A percentile compares a stretch with the other conserved stretches of the same genome.
Evolutionary conservation across 1,284 basidiomycete genomes (phyloP).

Genomic region (Lentinula novae-zelandiae): DNA sequence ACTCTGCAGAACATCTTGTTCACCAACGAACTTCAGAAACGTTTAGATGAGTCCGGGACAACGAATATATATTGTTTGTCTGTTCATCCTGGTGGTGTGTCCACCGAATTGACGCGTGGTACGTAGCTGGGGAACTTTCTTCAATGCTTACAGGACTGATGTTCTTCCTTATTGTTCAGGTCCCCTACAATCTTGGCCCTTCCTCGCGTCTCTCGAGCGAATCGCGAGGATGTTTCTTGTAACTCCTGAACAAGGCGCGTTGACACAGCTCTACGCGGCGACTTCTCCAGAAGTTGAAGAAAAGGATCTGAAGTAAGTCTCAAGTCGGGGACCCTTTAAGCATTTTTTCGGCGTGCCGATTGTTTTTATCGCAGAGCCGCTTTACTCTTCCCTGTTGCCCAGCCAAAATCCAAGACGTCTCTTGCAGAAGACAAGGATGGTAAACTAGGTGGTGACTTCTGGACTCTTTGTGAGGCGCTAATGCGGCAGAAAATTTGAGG

Average conservation of each 20-base stretch:
- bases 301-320: conserved; percentile 19
- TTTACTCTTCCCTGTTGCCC: background rate
- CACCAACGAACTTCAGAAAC: conserved; percentile 6
- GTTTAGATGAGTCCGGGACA: background rate
- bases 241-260: conserved; percentile 12
- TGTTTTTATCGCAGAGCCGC: background rate
- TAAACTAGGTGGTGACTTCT: conserved; percentile 1
- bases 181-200: conserved; percentile 1
- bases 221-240: background rate
- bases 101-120: background rate
- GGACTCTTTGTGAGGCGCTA: conserved; percentile 3
- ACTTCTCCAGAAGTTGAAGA: conserved; percentile 17
- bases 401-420: background rate
- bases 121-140: background rate
- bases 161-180: background rate
- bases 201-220: background rate
- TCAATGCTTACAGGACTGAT: background rate
- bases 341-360: background rate
- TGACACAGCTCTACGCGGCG: conserved; percentile 18
- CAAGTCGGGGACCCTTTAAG: background rate
- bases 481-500: background rate
- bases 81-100: conserved; percentile 3
- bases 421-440: conserved; percentile 5
- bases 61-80: background rate
- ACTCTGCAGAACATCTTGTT: conserved; percentile 5